Evolutionary conservation across 306 rosid species (phyloP), one percentile per base, ranked within the genome.

Genomic region (Castanospermum australe): DNA sequence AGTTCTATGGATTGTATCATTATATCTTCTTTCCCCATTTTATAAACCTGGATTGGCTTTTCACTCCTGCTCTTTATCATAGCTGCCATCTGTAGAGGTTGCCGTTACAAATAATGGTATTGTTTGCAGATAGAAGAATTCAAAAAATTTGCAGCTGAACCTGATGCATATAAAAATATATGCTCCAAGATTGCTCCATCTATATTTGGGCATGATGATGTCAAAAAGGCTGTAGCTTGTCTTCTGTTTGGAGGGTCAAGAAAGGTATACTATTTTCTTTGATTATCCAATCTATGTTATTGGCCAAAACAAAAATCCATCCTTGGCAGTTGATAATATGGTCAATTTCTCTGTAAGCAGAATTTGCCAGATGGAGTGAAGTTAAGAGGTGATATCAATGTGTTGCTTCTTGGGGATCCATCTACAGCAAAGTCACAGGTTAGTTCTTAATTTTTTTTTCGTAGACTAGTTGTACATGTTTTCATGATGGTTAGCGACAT

Each of bases 361-460:
- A 79, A 83, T 82, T 84, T 95, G 87, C 99, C 99, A 0, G 99
- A 95, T 85, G 99, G 99, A 73, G 99, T 93, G 81, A 91, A 86
- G 89, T 86, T 95, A 84, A 91, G 99, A 85, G 99, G 99, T 56
- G 99, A 95, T 83, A 90, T 95, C 66, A 95, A 95, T 77, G 96
- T 95, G 36, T 91, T 95, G 79, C 99, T 95, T 84, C 87, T 95
- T 75, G 99, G 99, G 76, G 98, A 95, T 84, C 99, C 99, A 73
- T 95, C 99, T 78, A 95, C 99, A 1, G 99, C 98, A 52, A 95
- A 95, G 85, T 95, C 99, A 5, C 98, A 93, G 98, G 98, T 91
- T 82, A 66, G 74, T 77, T 36, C 52, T 68, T 54, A 10, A 9
- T 71, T 11, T 42, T 48, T 75, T 12, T 13, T 18, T 28, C 32